phyloP scores from a whole-genome alignment of 257 asterid genomes.

The Nicotiana tomentosiformis region DNA sequence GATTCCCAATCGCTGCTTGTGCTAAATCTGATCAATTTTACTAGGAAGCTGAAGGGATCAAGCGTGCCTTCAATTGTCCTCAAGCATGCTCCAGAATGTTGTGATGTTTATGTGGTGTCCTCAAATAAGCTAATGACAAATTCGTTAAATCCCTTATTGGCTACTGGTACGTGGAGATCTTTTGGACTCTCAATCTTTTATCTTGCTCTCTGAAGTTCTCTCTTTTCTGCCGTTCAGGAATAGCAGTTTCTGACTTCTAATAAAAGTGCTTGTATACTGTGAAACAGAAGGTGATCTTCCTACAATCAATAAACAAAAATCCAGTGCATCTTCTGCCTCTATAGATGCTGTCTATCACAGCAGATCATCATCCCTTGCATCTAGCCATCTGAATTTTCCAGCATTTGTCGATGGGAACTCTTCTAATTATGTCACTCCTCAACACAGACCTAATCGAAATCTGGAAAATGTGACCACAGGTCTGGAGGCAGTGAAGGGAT shows the following conservation, averaged over 20 bases:
- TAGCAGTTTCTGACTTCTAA: slow-evolving; percentile 8
- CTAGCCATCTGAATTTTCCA: slow-evolving; percentile 24
- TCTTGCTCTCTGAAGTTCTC: slow-evolving; percentile 1
- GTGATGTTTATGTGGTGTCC: slow-evolving; percentile 55
- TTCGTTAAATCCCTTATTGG: slow-evolving; percentile 36
- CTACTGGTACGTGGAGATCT: slow-evolving; percentile 36
- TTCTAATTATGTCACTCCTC: slow-evolving; percentile 13
- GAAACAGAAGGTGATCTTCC: slow-evolving; percentile 28
- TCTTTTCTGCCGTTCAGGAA: neutral
- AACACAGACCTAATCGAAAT: slow-evolving; percentile 20
- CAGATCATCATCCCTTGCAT: slow-evolving; percentile 13
- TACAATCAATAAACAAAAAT: slow-evolving; percentile 19
- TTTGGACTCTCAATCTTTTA: neutral
- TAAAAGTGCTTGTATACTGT: slow-evolving; percentile 14
- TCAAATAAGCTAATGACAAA: slow-evolving; percentile 42
- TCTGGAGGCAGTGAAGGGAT: slow-evolving; percentile 17
- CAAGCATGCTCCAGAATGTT: slow-evolving; percentile 56
- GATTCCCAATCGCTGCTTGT: neutral
- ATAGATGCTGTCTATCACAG: slow-evolving; percentile 26
- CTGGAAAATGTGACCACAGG: slow-evolving; percentile 26
- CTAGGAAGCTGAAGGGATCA: slow-evolving; percentile 50
- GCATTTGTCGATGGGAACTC: slow-evolving; percentile 20
- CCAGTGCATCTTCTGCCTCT: slow-evolving; percentile 34
- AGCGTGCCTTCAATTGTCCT: slow-evolving; percentile 67
- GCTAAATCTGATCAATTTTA: neutral